Percentiles rank a stretch among this genome's conserved stretches.
Evolutionary conservation across 345 rosid species (phyloP).

Genomic region (Mallotus nudiflorus): DNA sequence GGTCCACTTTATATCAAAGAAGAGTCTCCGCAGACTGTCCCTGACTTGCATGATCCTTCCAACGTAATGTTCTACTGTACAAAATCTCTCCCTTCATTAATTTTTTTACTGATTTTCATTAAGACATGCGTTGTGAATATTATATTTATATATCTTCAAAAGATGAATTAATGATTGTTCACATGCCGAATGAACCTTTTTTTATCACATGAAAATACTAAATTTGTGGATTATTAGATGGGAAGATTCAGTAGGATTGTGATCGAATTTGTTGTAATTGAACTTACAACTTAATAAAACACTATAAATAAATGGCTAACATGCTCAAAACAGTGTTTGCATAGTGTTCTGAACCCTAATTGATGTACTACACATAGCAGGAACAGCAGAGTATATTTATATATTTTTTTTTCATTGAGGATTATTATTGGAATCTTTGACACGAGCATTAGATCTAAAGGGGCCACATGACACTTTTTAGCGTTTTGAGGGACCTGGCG

Average conservation of each 20-base stretch:
- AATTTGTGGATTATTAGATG: too few species aligned
- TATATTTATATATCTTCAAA: neutral
- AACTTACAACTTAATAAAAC: too few species aligned
- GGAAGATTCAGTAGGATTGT: too few species aligned
- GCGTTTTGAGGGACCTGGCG: conserved; percentile 12
- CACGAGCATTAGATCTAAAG: neutral
- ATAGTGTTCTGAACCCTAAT: too few species aligned
- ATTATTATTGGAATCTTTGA: neutral
- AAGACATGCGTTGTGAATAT: neutral
- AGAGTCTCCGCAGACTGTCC: conserved; percentile 65
- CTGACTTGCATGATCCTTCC: conserved; percentile 52
- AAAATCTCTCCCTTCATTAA: neutral
- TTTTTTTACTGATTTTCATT: neutral
- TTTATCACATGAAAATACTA: too few species aligned
- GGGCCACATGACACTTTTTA: neutral
- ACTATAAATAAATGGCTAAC: too few species aligned
- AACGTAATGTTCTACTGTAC: conserved; percentile 30
- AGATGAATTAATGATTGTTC: neutral
- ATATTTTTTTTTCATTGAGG: too few species aligned
- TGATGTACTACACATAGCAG: too few species aligned
- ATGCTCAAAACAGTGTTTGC: too few species aligned
- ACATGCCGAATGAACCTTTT: neutral
- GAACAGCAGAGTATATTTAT: too few species aligned
- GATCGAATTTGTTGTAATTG: too few species aligned
- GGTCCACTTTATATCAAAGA: conserved; percentile 61